These are phyloP conservation scores for Pseudocercospora macadamiae DNA, from an alignment of 2,329 filamentous ascomycete genomes.

Conservation along the genomic window DNA sequence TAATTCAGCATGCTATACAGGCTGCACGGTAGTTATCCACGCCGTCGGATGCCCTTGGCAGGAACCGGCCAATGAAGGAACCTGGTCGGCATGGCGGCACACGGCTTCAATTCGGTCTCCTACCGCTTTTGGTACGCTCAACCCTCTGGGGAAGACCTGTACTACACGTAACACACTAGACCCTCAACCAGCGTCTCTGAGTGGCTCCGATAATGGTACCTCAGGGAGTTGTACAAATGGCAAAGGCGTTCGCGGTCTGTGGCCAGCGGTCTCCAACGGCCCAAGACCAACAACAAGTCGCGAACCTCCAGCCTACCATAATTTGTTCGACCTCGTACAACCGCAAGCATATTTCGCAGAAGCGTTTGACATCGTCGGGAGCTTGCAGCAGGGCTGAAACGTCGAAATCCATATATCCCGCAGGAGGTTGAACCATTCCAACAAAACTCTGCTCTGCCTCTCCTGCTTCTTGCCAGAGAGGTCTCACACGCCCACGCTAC, in stretches of 20 bases:
- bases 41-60: constrained; percentile 9
- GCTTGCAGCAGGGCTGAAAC: constrained; percentile 18
- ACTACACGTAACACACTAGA: constrained; percentile 8
- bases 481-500: neutral
- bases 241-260: constrained; percentile 14
- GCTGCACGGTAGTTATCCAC: constrained; percentile 17
- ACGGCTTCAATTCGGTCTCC: constrained; percentile 17
- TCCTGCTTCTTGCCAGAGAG: neutral
- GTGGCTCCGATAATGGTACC: constrained; percentile 1
- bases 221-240: constrained; percentile 16
- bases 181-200: constrained; percentile 20
- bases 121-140: constrained; percentile 13
- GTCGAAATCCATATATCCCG: constrained; percentile 2
- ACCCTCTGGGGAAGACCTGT: constrained; percentile 12
- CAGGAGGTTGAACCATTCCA: constrained; percentile 7
- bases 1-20: constrained; percentile 17
- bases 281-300: neutral
- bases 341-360: constrained; percentile 10
- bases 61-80: constrained; percentile 18
- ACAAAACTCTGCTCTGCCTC: neutral
- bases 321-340: constrained; percentile 9
- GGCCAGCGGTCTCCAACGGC: constrained; percentile 2
- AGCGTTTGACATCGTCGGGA: constrained; percentile 14
- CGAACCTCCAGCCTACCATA: constrained; percentile 5
- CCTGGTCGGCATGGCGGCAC: constrained; percentile 16